Evolutionary conservation across 768 basidiomycete genomes (phyloP), one percentile per base, ranked within the genome.

Genomic region (Macrolepiota albuminosa): DNA sequence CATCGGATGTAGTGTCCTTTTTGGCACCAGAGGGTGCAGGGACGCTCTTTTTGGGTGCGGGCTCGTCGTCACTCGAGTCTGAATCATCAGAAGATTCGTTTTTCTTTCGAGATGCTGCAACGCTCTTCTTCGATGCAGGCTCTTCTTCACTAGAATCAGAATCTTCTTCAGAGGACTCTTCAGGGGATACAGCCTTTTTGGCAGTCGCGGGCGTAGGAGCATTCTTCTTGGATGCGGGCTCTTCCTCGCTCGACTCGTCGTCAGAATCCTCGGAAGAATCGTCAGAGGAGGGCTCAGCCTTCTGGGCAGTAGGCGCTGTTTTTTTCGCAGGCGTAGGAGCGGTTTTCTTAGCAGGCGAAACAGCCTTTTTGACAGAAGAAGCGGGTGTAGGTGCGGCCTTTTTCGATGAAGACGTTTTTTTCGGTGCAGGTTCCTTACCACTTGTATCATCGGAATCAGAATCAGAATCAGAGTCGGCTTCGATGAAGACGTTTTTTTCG

Each of bases 381-480:
- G 24, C 16, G 13, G 57, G 13, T 16, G 24, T 29, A 31, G 53
- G 21, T 16, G 51, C 58, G 13, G 40, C 42, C 24, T 63, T 67
- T 42, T 64, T 59, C 43, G 54, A 34, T 66, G 63, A 49, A 39
- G 58, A 43, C 26, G 66, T 70, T 56, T 64, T 70, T 55, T 64
- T 71, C 14, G 73, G 66, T 49, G 64, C 63, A 40, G 72, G 66
- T 48, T 77, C n/a, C n/a, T n/a, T n/a, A n/a, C n/a, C n/a, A n/a
- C n/a, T n/a, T n/a, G n/a, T 72, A 57, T 69, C 57, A 7, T 59
- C 71, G 6, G 63, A 67, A 2, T 60, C 57, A 18, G 73, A 68
- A 2, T 60, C 57, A 14, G 73, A 72, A 57, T 75, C 75, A 37
- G 73, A 73, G 45, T 66, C 67, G 21, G 74, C 70, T 64, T 59